These are phyloP conservation scores for Populus tomentosa DNA, from an alignment of 441 rosid genomes.

Conservation along the genomic window DNA sequence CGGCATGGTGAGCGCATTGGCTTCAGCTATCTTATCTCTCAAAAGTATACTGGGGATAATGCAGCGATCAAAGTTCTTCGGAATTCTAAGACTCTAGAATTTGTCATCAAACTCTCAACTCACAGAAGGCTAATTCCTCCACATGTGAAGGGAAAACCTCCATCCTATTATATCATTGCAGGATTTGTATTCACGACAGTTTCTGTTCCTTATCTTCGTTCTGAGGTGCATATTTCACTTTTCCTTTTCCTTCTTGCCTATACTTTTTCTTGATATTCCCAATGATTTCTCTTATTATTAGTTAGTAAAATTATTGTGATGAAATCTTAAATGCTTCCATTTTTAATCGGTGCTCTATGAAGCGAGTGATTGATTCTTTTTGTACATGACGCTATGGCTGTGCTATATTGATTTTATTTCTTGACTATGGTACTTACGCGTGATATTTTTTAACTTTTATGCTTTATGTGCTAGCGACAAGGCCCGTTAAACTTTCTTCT, in stretches of 20 bases:
- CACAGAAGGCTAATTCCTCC: slow-evolving; percentile 82
- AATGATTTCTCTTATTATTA: not conserved
- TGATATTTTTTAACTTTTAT: not conserved
- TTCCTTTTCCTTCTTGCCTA: not conserved
- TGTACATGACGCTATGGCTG: not conserved
- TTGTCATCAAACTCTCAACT: slow-evolving; percentile 69
- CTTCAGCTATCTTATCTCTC: slow-evolving; percentile 91
- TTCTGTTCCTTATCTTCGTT: slow-evolving; percentile 90
- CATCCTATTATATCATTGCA: slow-evolving; percentile 87
- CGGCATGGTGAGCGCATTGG: slow-evolving; percentile 92
- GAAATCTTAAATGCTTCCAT: not conserved
- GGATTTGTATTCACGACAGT: slow-evolving; percentile 88
- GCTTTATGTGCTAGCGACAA: not conserved
- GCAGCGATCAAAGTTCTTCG: slow-evolving; percentile 78
- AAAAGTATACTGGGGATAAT: slow-evolving; percentile 81
- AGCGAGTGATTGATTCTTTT: not conserved
- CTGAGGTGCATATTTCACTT: slow-evolving; percentile 58
- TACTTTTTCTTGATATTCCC: not conserved
- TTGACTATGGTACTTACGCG: not conserved
- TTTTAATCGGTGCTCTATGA: not conserved
- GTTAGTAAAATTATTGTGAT: not conserved
- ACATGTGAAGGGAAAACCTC: slow-evolving; percentile 70
- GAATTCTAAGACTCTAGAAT: slow-evolving; percentile 47
- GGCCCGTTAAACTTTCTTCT: not conserved
- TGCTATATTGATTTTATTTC: not conserved